Base-by-base conservation (phyloP, 257 asterid genomes). In the Ballota nigra region DNA sequence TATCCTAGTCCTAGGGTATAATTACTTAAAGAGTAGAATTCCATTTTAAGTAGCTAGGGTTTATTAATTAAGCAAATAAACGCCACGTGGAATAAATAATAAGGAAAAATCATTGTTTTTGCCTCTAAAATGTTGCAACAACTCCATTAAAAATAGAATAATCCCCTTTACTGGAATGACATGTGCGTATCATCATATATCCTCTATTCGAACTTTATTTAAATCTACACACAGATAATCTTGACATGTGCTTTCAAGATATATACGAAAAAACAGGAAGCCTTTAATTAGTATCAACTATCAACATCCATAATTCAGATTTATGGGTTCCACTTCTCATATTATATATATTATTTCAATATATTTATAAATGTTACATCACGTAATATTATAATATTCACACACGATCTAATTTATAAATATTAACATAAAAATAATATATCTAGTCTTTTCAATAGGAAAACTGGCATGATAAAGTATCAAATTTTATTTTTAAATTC, bases 201-300 rank as follows among this genome's bases (percentile, higher is more conserved):
- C 43, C 40, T 34, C 40, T 7, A 34, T 36, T 36, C 43, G 8
- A 36, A 7, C 43, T 36, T 36, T 36, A 36, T 36, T 36, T 8
- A 0, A 1, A 36, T 36, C 43, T 9, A 36, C 11, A 8, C 43
- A 36, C 43, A 63, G 19, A 63, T 8, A 22, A 64, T 64, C 59
- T 66, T 23, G 40, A 66, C 70, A 66, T 66, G 70, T 66, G 70
- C 58, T 23, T 26, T 19, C 7, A 22, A 65, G 58, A 45, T 65
- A 45, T 41, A 43, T 3, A 65, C 49, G 41, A 43, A 43, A 43
- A 43, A 66, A 47, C 16, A 3, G 33, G 28, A 49, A n/a, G 16
- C 53, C 28, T 11, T 61, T n/a, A n/a, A n/a, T n/a, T n/a, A 6
- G 43, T 11, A 38, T 20, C 43, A 8, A 41, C 18, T 41, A 41